phyloP scores from a whole-genome alignment of 371 early-diverging fungal species.

The Apophysomyces elegans region DNA sequence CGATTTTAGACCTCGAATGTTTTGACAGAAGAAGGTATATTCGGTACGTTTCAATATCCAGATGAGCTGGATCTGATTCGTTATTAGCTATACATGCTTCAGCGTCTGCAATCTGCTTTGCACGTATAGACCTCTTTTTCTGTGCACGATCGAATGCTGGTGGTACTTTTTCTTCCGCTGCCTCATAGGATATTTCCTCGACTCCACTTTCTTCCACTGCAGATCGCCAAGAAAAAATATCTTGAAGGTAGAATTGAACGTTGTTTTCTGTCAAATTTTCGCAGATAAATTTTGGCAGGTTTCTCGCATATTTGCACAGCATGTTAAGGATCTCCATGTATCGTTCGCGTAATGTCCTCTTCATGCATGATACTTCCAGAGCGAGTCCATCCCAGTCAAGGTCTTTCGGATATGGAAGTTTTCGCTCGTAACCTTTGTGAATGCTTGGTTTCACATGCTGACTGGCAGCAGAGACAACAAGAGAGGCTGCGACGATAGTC shows the following conservation, averaged over 20 bases:
- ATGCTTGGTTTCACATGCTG: neutral
- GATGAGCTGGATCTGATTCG: neutral
- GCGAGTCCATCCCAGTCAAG: neutral
- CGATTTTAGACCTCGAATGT: neutral
- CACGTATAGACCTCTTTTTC: neutral
- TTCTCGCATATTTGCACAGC: slow-evolving; percentile 1
- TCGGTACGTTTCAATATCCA: neutral
- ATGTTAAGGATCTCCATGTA: neutral
- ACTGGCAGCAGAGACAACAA: neutral
- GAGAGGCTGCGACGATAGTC: neutral
- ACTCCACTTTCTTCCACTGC: too few relatives aligned
- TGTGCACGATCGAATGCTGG: neutral
- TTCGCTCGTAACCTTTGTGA: neutral
- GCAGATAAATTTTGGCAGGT: neutral
- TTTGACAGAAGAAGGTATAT: slow-evolving; percentile 2
- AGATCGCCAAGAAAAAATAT: neutral
- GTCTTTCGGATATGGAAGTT: neutral
- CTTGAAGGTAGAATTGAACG: neutral
- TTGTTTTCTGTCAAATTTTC: neutral
- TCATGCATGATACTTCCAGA: neutral
- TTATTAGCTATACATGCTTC: neutral
- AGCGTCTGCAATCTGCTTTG: neutral
- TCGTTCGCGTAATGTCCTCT: neutral
- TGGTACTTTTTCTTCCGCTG: neutral
- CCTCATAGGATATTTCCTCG: too few relatives aligned